Evolutionary conservation across 495 filamentous ascomycete species (phyloP), one percentile per base, ranked within the genome.

Genomic region (Clavariopsis aquatica): DNA sequence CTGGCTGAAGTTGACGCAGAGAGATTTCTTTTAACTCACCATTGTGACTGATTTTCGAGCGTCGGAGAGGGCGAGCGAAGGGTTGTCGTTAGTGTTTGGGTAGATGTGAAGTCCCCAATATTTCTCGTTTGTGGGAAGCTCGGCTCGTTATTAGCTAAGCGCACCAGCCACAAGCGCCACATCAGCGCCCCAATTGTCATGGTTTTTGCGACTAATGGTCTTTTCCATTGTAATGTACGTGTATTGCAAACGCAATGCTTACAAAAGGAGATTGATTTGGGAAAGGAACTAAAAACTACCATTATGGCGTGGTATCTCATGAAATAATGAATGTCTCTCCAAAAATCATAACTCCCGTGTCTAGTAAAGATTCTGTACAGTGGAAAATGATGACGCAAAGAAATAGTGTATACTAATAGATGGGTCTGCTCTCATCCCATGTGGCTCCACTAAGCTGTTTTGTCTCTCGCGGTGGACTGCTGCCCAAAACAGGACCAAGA

Each of bases 31-130:
- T 17, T 15, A 52, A 63, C 82, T 84, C 81, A 85, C 82, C 82
- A 85, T 85, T 78, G 83, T 85, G 78, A 81, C 78, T 78, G 77
- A 78, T 72, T 82, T 79, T 75, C 72, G 75, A 76, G 76, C 76
- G 28, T 55, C 34, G 15, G 19, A 27, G n/a, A 15, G 26, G 60
- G 31, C 13, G 57, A 54, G 61, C 57, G 56, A 58, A 57, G 34
- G 55, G 43, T 56, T 56, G 66, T 65, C 62, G 66, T 49, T 62
- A 34, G n/a, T 60, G 61, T 24, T 51, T 53, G 55, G 15, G 29
- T 26, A 22, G 47, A 36, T 20, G 52, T 57, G 41, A 52, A 24
- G 28, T 45, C 62, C n/a, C 43, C 19, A 27, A n/a, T 52, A 45
- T 43, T 43, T 19, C 43, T 59, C 60, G 52, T 54, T 49, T 64